Base-by-base conservation (phyloP, 2,329 filamentous ascomycete genomes). In the Fusarium sp. region DNA sequence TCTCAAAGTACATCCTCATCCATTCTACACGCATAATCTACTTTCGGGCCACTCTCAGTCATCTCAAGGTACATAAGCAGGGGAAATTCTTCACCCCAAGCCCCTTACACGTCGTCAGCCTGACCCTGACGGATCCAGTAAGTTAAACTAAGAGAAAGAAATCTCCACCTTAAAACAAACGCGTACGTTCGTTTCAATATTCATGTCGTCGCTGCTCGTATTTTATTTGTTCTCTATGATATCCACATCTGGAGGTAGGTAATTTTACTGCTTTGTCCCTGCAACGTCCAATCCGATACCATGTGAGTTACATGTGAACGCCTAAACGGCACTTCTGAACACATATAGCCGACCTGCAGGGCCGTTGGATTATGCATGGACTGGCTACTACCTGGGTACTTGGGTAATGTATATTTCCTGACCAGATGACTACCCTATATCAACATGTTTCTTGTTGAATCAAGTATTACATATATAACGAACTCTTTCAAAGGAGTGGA, bases 131-230 rank as follows among this genome's bases (percentile, higher is more conserved):
- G 62, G 61, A 59, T 65, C 40, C 40, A 49, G 52, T 52, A 51
- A 65, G 61, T 90, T 88, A 4, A 59, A 47, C 47, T 53, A 27
- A 38, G 9, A 29, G 45, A 53, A 53, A 9, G 24, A 27, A 29
- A 43, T 43, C 49, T 22, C 49, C 49, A 53, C 49, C 34, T 15
- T 43, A 53, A 43, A 53, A 43, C 49, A 53, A 41, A 53, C 49
- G 24, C 49, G 45, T 58, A 89, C 34, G 88, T 88, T 7, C 30
- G 56, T 62, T 67, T 67, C 52, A 52, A 51, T 41, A 22, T 20
- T 25, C 40, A 22, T 38, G 59, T 59, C 40, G 27, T 60, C 40
- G 55, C 52, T 51, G n/a, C 60, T 46, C 54, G 38, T 58, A 15
- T 48, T 30, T 60, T 40, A 45, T 58, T 38, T 64, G 59, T 22